A percentile compares a stretch with the other conserved stretches of the same genome.
phyloP scores from a whole-genome alignment of 495 filamentous ascomycete species.

The Copromyces sp. region DNA sequence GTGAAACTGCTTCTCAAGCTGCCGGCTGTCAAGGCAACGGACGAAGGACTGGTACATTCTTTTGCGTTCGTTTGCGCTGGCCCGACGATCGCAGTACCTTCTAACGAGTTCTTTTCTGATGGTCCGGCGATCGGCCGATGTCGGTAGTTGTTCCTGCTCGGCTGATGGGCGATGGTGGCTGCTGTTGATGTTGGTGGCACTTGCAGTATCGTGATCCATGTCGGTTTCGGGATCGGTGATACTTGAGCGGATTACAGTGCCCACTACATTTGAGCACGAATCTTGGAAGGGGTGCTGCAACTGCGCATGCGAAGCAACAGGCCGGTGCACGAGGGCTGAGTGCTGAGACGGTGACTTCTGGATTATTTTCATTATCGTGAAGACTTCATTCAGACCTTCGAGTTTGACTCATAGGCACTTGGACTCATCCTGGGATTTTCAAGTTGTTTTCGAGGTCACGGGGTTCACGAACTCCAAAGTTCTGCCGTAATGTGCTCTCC shows the following conservation, averaged over 20 bases:
- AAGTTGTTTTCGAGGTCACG: too few relatives aligned
- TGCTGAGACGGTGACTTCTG: neutral
- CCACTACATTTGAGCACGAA: neutral
- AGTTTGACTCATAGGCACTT: neutral
- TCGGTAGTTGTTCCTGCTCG: neutral
- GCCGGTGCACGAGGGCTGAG: neutral
- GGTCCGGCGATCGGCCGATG: too few relatives aligned
- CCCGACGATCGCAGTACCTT: too few relatives aligned
- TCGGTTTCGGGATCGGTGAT: neutral
- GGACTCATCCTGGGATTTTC: too few relatives aligned
- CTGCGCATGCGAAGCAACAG: neutral
- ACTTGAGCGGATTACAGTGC: neutral
- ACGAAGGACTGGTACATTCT: neutral
- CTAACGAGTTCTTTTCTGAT: too few relatives aligned
- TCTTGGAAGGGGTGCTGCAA: neutral
- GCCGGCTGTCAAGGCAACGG: neutral
- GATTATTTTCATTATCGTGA: neutral
- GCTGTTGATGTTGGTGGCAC: neutral
- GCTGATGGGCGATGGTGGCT: neutral
- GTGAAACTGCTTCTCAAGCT: neutral
- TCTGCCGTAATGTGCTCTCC: neutral
- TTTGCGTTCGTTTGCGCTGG: too few relatives aligned
- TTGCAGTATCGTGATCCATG: neutral
- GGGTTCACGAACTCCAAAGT: neutral
- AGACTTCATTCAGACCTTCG: too few relatives aligned